Evolutionary conservation across 164 flowering plant species (phyloP), one percentile per base, ranked within the genome.

Genomic region (Liriodendron chinense): DNA sequence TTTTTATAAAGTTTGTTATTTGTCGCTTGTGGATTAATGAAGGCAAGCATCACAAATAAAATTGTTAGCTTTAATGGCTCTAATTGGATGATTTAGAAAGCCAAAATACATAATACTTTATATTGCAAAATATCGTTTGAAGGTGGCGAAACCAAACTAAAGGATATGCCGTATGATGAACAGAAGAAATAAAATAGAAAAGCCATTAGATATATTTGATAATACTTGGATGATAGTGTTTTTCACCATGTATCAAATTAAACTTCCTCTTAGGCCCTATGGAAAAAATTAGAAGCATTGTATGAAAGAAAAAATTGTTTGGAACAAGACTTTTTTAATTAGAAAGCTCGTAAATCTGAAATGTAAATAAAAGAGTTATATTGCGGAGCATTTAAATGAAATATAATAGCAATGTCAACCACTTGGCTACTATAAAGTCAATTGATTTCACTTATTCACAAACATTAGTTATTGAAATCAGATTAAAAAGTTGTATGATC

Each of bases 171-270:
- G 10, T 5, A 66, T 65, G 43, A 67, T 1, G 59, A 74, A 7
- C 49, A 47, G 70, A 65, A 43, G 9, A 74, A n/a, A 5, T 25
- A 65, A 18, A 12, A 47, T 16, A 20, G 59, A 8, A n/a, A 74
- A 66, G 34, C 53, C 8, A 7, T 3, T 66, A 61, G 34, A 16
- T 65, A 34, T 50, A 47, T 47, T 65, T 9, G 47, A 47, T 59
- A 74, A 67, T 65, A 1, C 62, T 1, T 74, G 10, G 70, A 66
- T 66, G 47, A 65, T 6, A 74, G 47, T 65, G 70, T 48, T 8
- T 74, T n/a, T 1, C 24, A 48, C 21, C 76, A 74, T 22, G 24
- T 74, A 4, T 9, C 26, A 3, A 26, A 18, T 7, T 63, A 65
- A 48, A 28, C 34, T 28, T 28, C 34, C 0, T 28, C 34, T 28